phyloP scores from a whole-genome alignment of 148 eudicot genomes.

The Suaeda aralocaspica region DNA sequence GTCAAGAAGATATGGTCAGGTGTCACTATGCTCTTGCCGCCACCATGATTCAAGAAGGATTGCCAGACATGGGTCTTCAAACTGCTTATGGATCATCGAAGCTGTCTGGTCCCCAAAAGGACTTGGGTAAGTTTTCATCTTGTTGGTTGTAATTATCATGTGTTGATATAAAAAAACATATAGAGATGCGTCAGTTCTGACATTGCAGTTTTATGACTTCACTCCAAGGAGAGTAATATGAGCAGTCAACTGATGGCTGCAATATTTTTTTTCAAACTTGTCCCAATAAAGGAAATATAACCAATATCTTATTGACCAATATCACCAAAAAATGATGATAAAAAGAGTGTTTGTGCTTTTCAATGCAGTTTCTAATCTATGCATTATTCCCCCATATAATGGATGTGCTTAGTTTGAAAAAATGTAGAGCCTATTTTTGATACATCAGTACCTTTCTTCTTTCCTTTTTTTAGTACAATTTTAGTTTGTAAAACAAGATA shows the following conservation, averaged over 20 bases:
- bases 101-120: constrained; percentile 64
- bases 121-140: constrained; percentile 47
- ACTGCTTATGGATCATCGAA: constrained; percentile 65
- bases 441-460: no score
- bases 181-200: background rate
- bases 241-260: constrained; percentile 1
- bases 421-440: no score
- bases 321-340: no score
- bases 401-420: no score
- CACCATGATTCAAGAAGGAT: constrained; percentile 71
- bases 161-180: background rate
- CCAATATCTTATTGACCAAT: no score
- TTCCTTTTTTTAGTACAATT: no score
- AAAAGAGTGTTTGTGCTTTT: no score
- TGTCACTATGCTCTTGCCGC: constrained; percentile 79
- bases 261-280: background rate
- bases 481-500: no score
- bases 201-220: background rate
- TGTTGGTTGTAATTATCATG: background rate
- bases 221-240: background rate
- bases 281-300: background rate
- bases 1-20: constrained; percentile 85
- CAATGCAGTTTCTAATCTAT: no score
- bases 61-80: constrained; percentile 62
- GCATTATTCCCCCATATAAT: no score